These are phyloP conservation scores for Climacium dendroides DNA, from an alignment of 225 moss, liverwort and hornwort genomes.

Conservation along the genomic window DNA sequence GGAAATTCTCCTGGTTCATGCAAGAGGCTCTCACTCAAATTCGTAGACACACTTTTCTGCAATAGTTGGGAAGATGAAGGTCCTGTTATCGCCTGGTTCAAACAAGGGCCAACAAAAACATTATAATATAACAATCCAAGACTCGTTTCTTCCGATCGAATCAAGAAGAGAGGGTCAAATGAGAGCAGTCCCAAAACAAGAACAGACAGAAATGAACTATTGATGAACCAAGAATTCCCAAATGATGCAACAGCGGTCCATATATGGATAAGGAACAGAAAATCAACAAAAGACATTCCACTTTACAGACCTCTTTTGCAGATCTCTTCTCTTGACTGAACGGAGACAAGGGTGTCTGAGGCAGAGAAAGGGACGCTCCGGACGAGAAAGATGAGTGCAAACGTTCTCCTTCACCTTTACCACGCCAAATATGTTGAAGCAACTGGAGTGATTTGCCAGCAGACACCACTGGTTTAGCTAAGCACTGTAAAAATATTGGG, in stretches of 20 bases:
- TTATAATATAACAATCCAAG: neutral
- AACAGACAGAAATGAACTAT: neutral
- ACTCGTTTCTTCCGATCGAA: neutral
- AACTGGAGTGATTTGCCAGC: slow-evolving; percentile 98
- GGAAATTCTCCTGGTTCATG: slow-evolving; percentile 11
- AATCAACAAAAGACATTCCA: neutral
- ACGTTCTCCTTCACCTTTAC: slow-evolving; percentile 34
- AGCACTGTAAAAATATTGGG: slow-evolving; percentile 68
- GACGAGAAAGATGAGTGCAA: slow-evolving; percentile 20
- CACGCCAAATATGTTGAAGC: slow-evolving; percentile 70
- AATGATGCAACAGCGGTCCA: neutral
- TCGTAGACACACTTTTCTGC: slow-evolving; percentile 4
- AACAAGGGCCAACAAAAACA: neutral
- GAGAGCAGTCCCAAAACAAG: neutral
- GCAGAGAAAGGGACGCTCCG: slow-evolving; percentile 27
- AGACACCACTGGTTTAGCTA: slow-evolving; percentile 81
- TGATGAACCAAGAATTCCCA: neutral
- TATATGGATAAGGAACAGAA: neutral
- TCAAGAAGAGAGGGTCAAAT: neutral
- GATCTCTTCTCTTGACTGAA: slow-evolving; percentile 52
- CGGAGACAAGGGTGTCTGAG: slow-evolving; percentile 40
- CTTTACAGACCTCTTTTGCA: slow-evolving; percentile 24
- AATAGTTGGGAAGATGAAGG: slow-evolving; percentile 3
- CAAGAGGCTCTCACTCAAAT: slow-evolving; percentile 16
- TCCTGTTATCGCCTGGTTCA: slow-evolving; percentile 7